Evolutionary conservation across 2,329 filamentous ascomycete species (phyloP).

Genomic region (Incumbomyces delicatus): DNA sequence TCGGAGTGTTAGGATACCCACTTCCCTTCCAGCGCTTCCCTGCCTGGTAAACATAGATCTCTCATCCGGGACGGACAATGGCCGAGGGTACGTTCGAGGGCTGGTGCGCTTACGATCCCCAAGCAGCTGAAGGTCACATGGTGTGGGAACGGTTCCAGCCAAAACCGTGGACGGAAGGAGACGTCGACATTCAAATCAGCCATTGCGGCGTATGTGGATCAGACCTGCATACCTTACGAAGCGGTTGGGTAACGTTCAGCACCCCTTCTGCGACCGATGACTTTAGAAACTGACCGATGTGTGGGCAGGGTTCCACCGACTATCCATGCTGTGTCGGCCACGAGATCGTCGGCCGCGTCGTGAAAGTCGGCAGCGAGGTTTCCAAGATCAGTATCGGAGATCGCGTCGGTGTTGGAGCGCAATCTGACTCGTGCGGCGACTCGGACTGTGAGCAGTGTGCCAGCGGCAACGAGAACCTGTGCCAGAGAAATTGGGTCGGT

Average conservation of each 20-base stretch:
- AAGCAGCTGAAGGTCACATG: background rate
- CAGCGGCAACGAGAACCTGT: constrained; percentile 36
- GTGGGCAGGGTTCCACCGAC: constrained; percentile 29
- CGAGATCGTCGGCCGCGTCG: constrained; percentile 53
- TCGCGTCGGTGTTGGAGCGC: constrained; percentile 53
- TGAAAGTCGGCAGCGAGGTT: constrained; percentile 41
- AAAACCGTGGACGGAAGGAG: constrained; percentile 56
- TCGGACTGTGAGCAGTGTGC: constrained; percentile 31
- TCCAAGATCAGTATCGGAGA: constrained; percentile 47
- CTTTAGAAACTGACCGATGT: constrained; percentile 49
- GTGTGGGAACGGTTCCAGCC: constrained; percentile 38
- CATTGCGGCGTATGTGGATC: constrained; percentile 57
- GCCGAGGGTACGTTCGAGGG: background rate
- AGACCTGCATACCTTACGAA: constrained; percentile 35
- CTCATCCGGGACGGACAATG: too few species aligned
- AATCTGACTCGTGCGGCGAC: constrained; percentile 48
- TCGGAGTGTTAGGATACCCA: too few species aligned
- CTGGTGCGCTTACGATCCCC: background rate
- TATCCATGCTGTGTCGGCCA: constrained; percentile 50
- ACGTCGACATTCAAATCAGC: constrained; percentile 54
- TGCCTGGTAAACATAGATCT: too few species aligned
- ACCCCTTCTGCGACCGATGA: constrained; percentile 28
- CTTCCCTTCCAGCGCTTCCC: too few species aligned
- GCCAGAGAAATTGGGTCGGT: constrained; percentile 27
- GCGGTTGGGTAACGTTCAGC: background rate